These are phyloP conservation scores for Candida oleophila DNA, from an alignment of 805 yeast genomes.

Conservation along the genomic window DNA sequence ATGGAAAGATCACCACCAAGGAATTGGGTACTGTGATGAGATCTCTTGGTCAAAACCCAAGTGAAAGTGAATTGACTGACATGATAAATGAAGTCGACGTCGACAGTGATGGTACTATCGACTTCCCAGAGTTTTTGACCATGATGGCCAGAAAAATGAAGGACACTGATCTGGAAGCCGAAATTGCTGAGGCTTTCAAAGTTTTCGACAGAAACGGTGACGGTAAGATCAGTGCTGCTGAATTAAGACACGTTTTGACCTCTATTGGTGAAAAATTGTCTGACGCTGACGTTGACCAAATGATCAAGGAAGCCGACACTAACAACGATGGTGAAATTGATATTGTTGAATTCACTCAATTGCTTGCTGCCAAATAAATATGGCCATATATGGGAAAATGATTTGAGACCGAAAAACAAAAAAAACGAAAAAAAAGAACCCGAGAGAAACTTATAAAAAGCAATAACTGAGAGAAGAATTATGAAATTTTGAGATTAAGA, in stretches of 20 bases:
- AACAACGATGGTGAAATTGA: constrained; percentile 97
- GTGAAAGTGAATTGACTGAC: constrained; percentile 93
- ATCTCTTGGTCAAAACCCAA: constrained; percentile 96
- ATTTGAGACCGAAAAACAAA: background rate
- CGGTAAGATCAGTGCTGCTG: constrained; percentile 95
- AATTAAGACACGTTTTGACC: constrained; percentile 93
- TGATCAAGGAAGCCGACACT: constrained; percentile 93
- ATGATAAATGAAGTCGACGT: constrained; percentile 96
- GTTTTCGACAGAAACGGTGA: constrained; percentile 96
- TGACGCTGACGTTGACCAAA: constrained; percentile 95
- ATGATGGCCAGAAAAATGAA: constrained; percentile 69
- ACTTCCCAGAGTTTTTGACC: constrained; percentile 49
- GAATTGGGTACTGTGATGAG: constrained; percentile 99
- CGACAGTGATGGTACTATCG: constrained; percentile 80
- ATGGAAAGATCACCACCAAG: constrained; percentile 93
- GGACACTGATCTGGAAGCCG: constrained; percentile 96
- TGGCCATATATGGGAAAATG: background rate
- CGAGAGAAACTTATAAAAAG: background rate
- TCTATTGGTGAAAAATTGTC: constrained; percentile 96
- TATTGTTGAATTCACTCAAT: constrained; percentile 92
- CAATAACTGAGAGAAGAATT: background rate
- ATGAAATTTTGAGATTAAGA: background rate
- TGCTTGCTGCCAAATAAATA: constrained; percentile 68
- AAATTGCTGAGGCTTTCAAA: constrained; percentile 94
- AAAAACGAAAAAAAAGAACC: background rate